Evolutionary conservation across 345 rosid genomes (phyloP).

Genomic region (Reutealis trisperma): DNA sequence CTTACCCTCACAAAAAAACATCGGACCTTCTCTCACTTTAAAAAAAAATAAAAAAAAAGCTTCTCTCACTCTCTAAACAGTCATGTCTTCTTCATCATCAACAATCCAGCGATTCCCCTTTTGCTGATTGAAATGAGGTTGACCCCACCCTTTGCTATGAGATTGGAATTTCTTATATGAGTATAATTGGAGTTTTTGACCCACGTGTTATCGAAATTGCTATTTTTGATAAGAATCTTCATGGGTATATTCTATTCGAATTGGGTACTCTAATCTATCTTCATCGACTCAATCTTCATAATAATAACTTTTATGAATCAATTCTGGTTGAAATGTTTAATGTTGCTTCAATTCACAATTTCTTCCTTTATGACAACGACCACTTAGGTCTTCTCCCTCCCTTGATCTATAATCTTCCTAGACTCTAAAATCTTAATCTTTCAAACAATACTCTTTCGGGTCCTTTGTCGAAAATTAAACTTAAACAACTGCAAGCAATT

Average conservation of each 20-base stretch:
- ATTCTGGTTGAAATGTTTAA: slow-evolving; percentile 75
- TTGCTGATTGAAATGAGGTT: slow-evolving; percentile 80
- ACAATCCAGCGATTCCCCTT: slow-evolving; percentile 34
- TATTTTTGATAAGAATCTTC: slow-evolving; percentile 62
- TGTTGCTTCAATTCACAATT: slow-evolving; percentile 83
- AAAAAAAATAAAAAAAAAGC: too few species aligned
- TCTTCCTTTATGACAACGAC: slow-evolving; percentile 77
- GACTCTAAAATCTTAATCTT: slow-evolving; percentile 86
- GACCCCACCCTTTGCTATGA: slow-evolving; percentile 80
- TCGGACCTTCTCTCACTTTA: too few species aligned
- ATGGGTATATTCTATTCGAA: slow-evolving; percentile 93
- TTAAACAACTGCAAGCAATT: slow-evolving; percentile 73
- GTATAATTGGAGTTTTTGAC: slow-evolving; percentile 51
- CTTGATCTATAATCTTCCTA: slow-evolving; percentile 68
- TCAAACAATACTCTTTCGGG: slow-evolving; percentile 79
- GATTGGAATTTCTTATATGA: slow-evolving; percentile 85
- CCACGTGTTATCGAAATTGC: slow-evolving; percentile 79
- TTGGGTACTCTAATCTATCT: slow-evolving; percentile 74
- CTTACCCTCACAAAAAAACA: too few species aligned
- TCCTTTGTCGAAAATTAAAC: too few species aligned
- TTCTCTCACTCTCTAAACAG: too few species aligned
- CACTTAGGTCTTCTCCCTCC: slow-evolving; percentile 76
- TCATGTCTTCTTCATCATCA: too few species aligned
- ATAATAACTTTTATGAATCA: slow-evolving; percentile 65
- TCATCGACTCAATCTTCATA: slow-evolving; percentile 86